A percentile compares a stretch with the other conserved stretches of the same genome.
phyloP scores from a whole-genome alignment of 768 basidiomycete species.

The Guyanaporus albipodus region DNA sequence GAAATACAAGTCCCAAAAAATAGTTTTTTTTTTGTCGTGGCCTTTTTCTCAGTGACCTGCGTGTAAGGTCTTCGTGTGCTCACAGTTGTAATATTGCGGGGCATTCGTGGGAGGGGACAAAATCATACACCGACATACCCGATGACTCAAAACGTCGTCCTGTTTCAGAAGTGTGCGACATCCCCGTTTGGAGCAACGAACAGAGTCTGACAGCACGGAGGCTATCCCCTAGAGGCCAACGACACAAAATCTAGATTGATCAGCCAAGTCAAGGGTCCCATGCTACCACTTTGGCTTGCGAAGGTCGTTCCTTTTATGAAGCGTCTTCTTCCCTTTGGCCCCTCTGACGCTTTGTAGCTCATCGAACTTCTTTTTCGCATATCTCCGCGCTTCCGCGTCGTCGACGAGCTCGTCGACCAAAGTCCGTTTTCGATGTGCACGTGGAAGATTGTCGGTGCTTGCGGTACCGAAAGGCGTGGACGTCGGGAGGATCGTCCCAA shows the following conservation, averaged over 20 bases:
- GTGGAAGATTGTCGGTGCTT: slow-evolving; percentile 66
- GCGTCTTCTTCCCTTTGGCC: slow-evolving; percentile 65
- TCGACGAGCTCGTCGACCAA: slow-evolving; percentile 87
- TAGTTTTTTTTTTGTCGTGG: no score
- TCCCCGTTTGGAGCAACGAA: background rate
- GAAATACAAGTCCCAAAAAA: no score
- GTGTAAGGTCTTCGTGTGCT: no score
- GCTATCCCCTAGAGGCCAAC: background rate
- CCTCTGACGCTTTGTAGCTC: slow-evolving; percentile 68
- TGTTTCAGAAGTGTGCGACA: no score
- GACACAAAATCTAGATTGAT: slow-evolving; percentile 5
- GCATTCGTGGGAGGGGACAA: no score
- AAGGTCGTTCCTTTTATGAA: slow-evolving; percentile 58
- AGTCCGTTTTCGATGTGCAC: slow-evolving; percentile 70
- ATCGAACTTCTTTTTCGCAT: slow-evolving; percentile 89
- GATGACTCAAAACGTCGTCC: background rate
- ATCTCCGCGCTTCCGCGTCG: slow-evolving; percentile 80
- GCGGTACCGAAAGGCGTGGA: slow-evolving; percentile 68
- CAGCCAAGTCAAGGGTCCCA: slow-evolving; percentile 1
- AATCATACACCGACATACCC: no score
- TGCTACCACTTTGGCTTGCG: slow-evolving; percentile 68
- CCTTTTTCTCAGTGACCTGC: no score
- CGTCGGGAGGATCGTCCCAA: slow-evolving; percentile 74
- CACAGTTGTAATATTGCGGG: no score
- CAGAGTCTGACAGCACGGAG: background rate